A percentile compares a stretch with the other conserved stretches of the same genome.
phyloP scores from a whole-genome alignment of 371 early-diverging fungal genomes.

The Mucor plumbeus region DNA sequence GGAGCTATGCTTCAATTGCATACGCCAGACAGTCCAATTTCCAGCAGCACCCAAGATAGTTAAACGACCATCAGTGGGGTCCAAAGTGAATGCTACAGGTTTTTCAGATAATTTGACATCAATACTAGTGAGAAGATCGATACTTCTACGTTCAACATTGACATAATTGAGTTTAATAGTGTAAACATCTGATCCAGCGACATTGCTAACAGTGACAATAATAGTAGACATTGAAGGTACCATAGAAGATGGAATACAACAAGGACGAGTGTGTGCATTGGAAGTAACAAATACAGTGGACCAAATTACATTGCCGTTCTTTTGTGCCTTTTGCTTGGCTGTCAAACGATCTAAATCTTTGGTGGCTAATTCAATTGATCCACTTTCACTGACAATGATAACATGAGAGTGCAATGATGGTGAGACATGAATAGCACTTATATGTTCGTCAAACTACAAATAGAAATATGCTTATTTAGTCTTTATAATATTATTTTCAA shows the following conservation, averaged over 20 bases:
- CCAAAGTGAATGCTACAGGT: constrained; percentile 59
- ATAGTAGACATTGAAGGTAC: constrained; percentile 55
- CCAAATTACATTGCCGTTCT: constrained; percentile 45
- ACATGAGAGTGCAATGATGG: constrained; percentile 53
- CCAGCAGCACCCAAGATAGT: constrained; percentile 46
- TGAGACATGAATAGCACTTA: constrained; percentile 57
- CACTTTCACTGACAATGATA: constrained; percentile 55
- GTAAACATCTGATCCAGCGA: constrained; percentile 27
- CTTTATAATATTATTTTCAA: not conserved
- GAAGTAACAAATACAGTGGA: constrained; percentile 53
- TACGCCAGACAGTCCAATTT: constrained; percentile 44
- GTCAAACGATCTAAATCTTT: constrained; percentile 58
- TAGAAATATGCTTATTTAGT: not conserved
- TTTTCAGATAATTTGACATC: constrained; percentile 37
- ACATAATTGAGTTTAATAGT: constrained; percentile 49
- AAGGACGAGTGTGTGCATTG: constrained; percentile 44
- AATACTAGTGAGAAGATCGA: constrained; percentile 36
- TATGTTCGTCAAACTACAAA: constrained; percentile 54
- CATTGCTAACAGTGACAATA: constrained; percentile 44
- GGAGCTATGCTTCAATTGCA: constrained; percentile 41
- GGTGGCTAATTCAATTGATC: constrained; percentile 55
- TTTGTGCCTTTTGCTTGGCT: constrained; percentile 36
- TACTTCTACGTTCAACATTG: constrained; percentile 58
- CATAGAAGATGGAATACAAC: constrained; percentile 56
- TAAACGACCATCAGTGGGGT: constrained; percentile 51